Evolutionary conservation across 2,329 filamentous ascomycete genomes (phyloP).

Genomic region (Arthrobotrys megalospora): DNA sequence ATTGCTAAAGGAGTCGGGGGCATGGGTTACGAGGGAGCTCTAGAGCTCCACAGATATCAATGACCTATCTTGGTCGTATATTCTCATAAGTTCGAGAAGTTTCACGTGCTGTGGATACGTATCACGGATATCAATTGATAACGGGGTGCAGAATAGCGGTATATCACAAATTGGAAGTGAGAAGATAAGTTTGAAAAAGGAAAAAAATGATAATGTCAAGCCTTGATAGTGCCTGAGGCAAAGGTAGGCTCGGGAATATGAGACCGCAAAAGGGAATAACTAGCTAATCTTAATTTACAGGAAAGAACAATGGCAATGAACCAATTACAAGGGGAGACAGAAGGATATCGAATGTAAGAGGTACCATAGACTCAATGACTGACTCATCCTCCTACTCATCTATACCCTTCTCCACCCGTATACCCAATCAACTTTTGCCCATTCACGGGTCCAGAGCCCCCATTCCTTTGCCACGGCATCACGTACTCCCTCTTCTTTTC

Average conservation of each 20-base stretch:
- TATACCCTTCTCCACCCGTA: slow-evolving; percentile 36
- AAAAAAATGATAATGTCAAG: neutral
- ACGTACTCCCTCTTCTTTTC: slow-evolving; percentile 58
- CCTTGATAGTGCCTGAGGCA: neutral
- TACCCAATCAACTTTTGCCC: slow-evolving; percentile 56
- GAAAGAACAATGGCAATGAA: neutral
- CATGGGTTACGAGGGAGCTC: neutral
- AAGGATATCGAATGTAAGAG: neutral
- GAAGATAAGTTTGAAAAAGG: neutral
- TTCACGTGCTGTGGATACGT: neutral
- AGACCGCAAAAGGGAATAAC: too few species aligned
- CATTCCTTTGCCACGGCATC: slow-evolving; percentile 53
- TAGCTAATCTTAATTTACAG: neutral
- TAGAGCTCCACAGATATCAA: neutral
- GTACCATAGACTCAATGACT: neutral
- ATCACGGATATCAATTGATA: neutral
- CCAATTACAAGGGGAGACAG: neutral
- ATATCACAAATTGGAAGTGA: neutral
- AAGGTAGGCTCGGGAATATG: too few species aligned
- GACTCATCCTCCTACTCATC: slow-evolving; percentile 33
- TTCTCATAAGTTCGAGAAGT: slow-evolving; percentile 20
- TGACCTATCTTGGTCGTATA: neutral
- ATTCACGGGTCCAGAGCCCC: slow-evolving; percentile 21
- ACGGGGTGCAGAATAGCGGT: neutral
- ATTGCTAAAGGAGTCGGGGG: too few species aligned